phyloP scores from a whole-genome alignment of 179 eudicot genomes.

The Nepenthes alata region DNA sequence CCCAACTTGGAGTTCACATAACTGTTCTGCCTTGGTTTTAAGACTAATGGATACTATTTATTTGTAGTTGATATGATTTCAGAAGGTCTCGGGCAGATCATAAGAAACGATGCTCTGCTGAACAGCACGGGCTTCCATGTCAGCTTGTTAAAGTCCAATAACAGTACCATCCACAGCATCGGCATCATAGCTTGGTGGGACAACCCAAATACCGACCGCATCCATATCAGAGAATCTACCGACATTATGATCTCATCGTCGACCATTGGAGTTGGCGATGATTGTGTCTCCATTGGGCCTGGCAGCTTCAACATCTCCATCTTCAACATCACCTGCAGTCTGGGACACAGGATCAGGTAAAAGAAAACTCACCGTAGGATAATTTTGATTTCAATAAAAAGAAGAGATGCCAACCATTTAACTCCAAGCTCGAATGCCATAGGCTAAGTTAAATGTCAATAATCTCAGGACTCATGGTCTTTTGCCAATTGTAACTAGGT shows the following conservation, averaged over 20 bases:
- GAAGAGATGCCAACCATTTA: no score
- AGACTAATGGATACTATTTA: no score
- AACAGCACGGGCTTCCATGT: conserved; percentile 9
- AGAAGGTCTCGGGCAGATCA: neutral
- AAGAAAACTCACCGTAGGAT: no score
- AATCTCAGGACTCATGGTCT: no score
- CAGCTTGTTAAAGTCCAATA: neutral
- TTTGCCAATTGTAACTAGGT: neutral
- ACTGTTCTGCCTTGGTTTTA: neutral
- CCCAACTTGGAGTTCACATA: neutral
- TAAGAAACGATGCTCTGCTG: neutral
- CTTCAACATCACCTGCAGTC: conserved; percentile 4
- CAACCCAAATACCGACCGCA: conserved; percentile 10
- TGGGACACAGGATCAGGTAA: conserved; percentile 12
- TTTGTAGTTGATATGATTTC: conserved; percentile 3
- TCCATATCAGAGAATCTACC: neutral
- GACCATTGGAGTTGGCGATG: conserved; percentile 3
- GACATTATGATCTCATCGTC: neutral
- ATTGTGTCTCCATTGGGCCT: conserved; percentile 11
- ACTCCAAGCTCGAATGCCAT: no score
- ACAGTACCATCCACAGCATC: neutral
- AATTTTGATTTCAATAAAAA: no score
- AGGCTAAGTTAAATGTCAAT: no score
- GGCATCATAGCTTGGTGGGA: conserved; percentile 1
- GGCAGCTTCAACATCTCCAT: conserved; percentile 1